phyloP scores from a whole-genome alignment of 345 rosid species.

The Syzygium jambos region DNA sequence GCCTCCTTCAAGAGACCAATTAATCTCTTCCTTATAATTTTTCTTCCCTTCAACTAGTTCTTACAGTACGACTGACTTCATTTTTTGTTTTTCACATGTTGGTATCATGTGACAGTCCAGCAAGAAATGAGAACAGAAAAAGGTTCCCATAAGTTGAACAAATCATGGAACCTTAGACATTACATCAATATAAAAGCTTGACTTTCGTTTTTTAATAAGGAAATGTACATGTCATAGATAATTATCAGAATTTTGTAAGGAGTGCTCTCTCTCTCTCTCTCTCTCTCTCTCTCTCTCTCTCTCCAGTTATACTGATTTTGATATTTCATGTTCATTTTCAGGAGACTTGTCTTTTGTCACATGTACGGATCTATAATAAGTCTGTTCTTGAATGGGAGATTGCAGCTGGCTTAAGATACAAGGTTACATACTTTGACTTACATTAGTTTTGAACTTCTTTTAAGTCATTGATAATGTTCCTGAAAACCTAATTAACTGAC shows the following conservation, averaged over 20 bases:
- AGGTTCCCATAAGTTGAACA: neutral
- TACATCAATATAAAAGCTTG: neutral
- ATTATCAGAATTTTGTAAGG: neutral
- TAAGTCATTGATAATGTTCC: neutral
- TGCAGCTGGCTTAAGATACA: conserved; percentile 67
- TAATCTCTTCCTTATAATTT: neutral
- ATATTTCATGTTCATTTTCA: conserved; percentile 16
- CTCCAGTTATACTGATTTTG: neutral
- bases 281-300: neutral
- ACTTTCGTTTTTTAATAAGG: neutral
- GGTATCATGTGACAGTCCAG: neutral
- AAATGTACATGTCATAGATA: neutral
- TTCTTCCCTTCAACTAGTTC: neutral
- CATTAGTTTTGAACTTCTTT: neutral
- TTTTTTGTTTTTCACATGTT: neutral
- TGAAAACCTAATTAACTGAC: neutral
- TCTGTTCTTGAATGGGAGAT: conserved; percentile 93
- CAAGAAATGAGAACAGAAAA: neutral
- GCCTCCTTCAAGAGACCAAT: neutral
- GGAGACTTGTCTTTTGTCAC: conserved; percentile 81
- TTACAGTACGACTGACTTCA: neutral
- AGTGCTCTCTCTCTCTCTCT: neutral
- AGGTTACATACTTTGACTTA: conserved; percentile 33
- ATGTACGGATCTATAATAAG: conserved; percentile 67
- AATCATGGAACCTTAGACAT: neutral